Conservation (phyloP, 2,329 filamentous ascomycete genomes). For the Podosphaera leucotricha region DNA sequence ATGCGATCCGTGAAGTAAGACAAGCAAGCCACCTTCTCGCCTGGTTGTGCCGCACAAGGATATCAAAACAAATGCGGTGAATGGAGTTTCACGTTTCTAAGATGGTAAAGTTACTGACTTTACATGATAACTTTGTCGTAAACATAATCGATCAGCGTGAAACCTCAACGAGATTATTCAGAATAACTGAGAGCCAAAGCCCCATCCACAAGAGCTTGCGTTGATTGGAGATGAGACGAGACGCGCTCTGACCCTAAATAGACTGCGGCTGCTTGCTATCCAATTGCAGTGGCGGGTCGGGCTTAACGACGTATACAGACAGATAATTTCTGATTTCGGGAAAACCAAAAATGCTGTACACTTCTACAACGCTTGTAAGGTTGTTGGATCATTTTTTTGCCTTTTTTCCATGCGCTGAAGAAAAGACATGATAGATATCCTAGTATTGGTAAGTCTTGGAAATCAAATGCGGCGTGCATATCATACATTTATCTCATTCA, state of each 20-base stretch:
- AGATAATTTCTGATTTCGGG: neutral
- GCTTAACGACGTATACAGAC: neutral
- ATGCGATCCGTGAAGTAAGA: neutral
- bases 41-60: neutral
- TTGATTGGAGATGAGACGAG: neutral
- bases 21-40: neutral
- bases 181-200: neutral
- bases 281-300: neutral
- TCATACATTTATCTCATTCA: too few relatives aligned
- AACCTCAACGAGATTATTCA: neutral
- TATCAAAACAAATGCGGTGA: neutral
- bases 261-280: neutral
- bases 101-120: neutral
- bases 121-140: neutral
- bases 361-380: neutral
- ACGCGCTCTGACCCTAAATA: neutral
- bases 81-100: neutral
- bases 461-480: neutral
- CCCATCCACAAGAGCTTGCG: neutral
- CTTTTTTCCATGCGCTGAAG: neutral
- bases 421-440: neutral
- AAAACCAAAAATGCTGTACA: neutral
- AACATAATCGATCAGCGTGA: neutral
- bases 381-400: neutral
- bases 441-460: neutral